A percentile compares a stretch with the other conserved stretches of the same genome.
Evolutionary conservation across 1,284 basidiomycete species (phyloP).

Genomic region (Cronartium quercuum): DNA sequence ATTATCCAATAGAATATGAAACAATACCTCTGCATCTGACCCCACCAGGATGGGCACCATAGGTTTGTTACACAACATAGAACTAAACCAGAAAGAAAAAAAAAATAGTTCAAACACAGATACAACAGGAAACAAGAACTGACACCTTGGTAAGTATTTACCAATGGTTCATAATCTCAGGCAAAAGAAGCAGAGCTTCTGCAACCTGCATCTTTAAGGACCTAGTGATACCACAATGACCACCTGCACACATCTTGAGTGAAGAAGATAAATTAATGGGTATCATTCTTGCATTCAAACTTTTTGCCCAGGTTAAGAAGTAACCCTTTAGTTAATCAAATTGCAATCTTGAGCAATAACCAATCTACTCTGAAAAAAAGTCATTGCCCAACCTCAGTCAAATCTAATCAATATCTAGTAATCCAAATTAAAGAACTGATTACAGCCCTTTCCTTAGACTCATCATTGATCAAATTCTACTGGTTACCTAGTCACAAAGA

Average conservation of each 20-base stretch:
- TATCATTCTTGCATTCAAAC: background rate
- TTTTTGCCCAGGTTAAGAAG: background rate
- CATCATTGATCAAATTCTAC: no score
- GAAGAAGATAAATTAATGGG: background rate
- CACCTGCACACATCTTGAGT: background rate
- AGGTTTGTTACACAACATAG: background rate
- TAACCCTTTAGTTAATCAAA: background rate
- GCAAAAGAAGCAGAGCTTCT: conserved; percentile 2
- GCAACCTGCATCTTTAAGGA: background rate
- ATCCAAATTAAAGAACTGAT: no score
- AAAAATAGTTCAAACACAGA: background rate
- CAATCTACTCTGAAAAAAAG: background rate
- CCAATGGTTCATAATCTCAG: conserved; percentile 1
- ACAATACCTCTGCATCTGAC: background rate
- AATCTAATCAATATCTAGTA: no score
- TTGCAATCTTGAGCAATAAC: background rate
- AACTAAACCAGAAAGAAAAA: background rate
- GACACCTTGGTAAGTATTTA: background rate
- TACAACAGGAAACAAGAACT: background rate
- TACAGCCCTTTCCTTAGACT: no score
- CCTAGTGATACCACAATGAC: background rate
- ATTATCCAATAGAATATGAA: background rate
- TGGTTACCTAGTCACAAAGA: no score
- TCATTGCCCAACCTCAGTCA: no score
- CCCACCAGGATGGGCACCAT: background rate